Base-by-base conservation (phyloP, 176 grass and related monocot species). In the Panicum miliaceum region DNA sequence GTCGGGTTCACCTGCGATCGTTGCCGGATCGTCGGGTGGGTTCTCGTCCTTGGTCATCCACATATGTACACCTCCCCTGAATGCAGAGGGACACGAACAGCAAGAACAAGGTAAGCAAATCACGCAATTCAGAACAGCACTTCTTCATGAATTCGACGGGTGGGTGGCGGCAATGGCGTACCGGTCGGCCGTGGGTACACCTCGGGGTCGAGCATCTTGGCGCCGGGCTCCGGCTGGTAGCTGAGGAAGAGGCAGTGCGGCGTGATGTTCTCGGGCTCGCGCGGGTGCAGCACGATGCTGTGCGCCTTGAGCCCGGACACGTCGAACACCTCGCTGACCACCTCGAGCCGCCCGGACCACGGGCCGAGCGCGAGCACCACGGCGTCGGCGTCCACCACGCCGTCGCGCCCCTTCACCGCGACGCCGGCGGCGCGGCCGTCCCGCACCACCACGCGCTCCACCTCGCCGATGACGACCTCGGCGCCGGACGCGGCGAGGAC, bases 41-140 rank as follows among this genome's bases (percentile, higher is more conserved):
- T 92, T 86, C 52, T 67, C 85, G 38, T 92, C 87, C 83, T 95
- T 90, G 60, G 76, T 82, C 91, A 95, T 95, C 93, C 93, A 38
- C 96, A 95, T 10, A 98, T 92, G 83, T 98, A 98, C 70, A 98
- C 95, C 69, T 98, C 91, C 66, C 95, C 92, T 98, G 82, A 35
- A 73, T 6, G 0, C 64, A 77, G 12, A 68, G 75, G 22, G 15
- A 1, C 57, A 51, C 5, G 41, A 51, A 72, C 6, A 68, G 22
- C 22, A 69, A 32, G 52, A 50, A 54, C 29, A 47, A 47, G 0
- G 43, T 18, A 46, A 85, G 63, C 67, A 68, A 63, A 45, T 4
- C 1, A 6, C 6, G 2, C 45, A 51, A 34, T 75, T 51, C n/a
- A 67, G 29, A 0, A 63, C 7, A 59, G 20, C 8, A 36, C 59